Base-by-base conservation (phyloP, 192 early-diverging fungal genomes). In the Mortierella hygrophila region DNA sequence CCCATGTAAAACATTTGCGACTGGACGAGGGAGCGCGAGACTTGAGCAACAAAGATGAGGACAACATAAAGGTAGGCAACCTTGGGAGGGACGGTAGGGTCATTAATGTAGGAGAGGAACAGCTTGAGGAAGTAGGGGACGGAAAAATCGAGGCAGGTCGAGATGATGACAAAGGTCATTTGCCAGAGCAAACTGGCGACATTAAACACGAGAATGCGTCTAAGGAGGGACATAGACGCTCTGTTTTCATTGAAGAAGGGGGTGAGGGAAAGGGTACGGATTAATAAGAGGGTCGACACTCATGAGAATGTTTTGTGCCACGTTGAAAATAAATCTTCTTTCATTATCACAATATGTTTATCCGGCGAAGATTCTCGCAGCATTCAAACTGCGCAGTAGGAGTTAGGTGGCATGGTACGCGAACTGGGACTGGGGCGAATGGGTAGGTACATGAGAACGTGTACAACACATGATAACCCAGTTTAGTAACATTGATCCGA, bases 151-250 rank as follows among this genome's bases (percentile, higher is more conserved):
- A 90, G 87, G 42, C 91, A 94, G 11, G 89, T 83, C 15, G 88
- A 79, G 70, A 97, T 84, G 23, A 97, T 68, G 15, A 91, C 79
- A 83, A 91, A 93, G 5, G 92, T 75, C 91, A 93, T 94, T 29
- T 81, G 76, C 74, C 95, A 96, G n/a, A 87, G 81, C 75, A 88
- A 79, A 32, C 49, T 85, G 37, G 63, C 76, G 37, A 18, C 46
- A 79, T 78, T 92, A 78, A 76, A 90, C 77, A 40, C 73, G 47
- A 83, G 78, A 74, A 78, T 70, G 57, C 75, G 90, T 70, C 16
- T 80, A 26, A 86, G 76, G n/a, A 86, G 76, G 6, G 84, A 74
- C 18, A 54, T 55, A 1, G 78, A 73, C 0, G 78, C 16, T 70
- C 78, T 85, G 80, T 57, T 20, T 68, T 5, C 26, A 52, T 52